Evolutionary conservation across 2,329 filamentous ascomycete species (phyloP), one percentile per base, ranked within the genome.

Genomic region (Cryphonectria radicalis): DNA sequence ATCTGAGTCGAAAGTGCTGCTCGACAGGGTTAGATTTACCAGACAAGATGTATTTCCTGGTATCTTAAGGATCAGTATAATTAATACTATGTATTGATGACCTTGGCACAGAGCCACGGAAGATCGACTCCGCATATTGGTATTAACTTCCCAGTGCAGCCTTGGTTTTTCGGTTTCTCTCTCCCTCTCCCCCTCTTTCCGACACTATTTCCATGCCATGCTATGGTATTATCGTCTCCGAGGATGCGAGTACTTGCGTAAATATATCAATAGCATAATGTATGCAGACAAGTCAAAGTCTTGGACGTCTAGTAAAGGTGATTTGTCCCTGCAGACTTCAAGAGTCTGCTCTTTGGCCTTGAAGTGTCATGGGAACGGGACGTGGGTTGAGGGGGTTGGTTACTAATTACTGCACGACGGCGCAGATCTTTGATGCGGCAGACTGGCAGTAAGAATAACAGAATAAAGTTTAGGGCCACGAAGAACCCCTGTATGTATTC

Each of bases 391-490:
- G 32, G 3, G 32, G 32, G 17, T 32, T 42, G 10, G 10, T 37
- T 37, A 37, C 7, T 37, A 37, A 63, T 32, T n/a, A 35, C 59
- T 40, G 35, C 25, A 35, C 59, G 57, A 28, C 40, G 10, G 37
- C 10, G 37, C 37, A 37, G 37, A 37, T 37, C 37, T 37, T 37
- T 10, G 25, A 66, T 25, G 53, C 53, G 53, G 53, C 10, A 28
- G 53, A 28, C 53, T 28, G n/a, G 53, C 11, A 28, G 53, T 8
- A 28, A 7, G 32, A 28, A 50, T 3, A 6, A 57, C 25, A 57
- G 53, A 57, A 57, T 57, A 32, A 25, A 57, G 53, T 57, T 57
- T 57, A 57, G 53, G 53, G 53, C 53, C n/a, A 17, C 14, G 25
- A 6, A 32, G 25, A 57, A 17, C 53, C 53, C 50, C 53, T 57